phyloP scores from a whole-genome alignment of 192 early-diverging fungal species.

The Gigaspora rosea region DNA sequence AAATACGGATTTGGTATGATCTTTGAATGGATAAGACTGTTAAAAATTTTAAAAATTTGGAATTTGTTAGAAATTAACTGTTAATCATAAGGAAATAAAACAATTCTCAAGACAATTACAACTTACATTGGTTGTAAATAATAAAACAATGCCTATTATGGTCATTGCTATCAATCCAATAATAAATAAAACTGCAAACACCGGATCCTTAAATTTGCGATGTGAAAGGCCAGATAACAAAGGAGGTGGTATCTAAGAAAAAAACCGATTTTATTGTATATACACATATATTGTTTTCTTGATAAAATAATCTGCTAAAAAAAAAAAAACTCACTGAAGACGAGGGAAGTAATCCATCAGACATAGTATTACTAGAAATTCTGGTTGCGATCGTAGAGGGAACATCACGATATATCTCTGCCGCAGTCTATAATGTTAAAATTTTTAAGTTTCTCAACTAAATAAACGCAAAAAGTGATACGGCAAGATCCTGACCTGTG shows the following conservation, averaged over 20 bases:
- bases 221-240: constrained; percentile 6
- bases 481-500: neutral
- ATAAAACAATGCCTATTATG: constrained; percentile 45
- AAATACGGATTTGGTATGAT: neutral
- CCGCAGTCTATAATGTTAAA: constrained; percentile 45
- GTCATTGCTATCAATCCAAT: constrained; percentile 38
- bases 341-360: constrained; percentile 51
- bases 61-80: neutral
- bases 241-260: constrained; percentile 19
- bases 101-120: neutral
- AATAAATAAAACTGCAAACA: constrained; percentile 49
- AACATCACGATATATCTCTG: constrained; percentile 55
- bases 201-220: constrained; percentile 52
- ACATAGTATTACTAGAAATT: constrained; percentile 39
- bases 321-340: constrained; percentile 38
- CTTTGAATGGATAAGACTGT: neutral
- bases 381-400: constrained; percentile 37
- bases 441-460: neutral
- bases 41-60: no score
- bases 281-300: neutral
- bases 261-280: neutral
- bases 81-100: neutral
- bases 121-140: constrained; percentile 58
- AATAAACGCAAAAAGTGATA: neutral
- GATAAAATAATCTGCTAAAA: neutral